Conservation (phyloP, 2,329 filamentous ascomycete genomes). For the Fusarium torreyae region DNA sequence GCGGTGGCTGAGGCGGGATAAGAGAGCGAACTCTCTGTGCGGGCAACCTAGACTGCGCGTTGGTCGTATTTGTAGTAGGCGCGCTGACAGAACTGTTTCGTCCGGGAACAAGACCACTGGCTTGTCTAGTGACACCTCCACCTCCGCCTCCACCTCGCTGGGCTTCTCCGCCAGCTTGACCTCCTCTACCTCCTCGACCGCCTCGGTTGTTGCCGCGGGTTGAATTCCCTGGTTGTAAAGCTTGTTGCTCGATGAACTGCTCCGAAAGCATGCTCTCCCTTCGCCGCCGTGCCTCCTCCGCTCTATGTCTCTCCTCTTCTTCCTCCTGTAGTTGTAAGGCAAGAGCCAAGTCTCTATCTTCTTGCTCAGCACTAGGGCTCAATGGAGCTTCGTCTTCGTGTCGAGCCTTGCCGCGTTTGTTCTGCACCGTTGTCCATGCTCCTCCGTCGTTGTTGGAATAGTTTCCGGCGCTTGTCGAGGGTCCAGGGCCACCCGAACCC, state of each 20-base stretch:
- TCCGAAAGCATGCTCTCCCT: slow-evolving; percentile 79
- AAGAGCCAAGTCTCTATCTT: slow-evolving; percentile 89
- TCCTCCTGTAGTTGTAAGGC: slow-evolving; percentile 95
- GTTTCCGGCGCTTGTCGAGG: slow-evolving; percentile 34
- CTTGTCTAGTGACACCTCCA: slow-evolving; percentile 39
- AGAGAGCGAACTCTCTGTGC: slow-evolving; percentile 62
- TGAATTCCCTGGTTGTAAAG: slow-evolving; percentile 54
- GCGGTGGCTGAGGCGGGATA: slow-evolving; percentile 56
- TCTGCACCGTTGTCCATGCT: slow-evolving; percentile 71
- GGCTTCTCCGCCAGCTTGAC: slow-evolving; percentile 8
- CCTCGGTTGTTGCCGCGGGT: slow-evolving; percentile 46
- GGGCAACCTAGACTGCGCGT: slow-evolving; percentile 36
- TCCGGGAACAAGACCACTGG: slow-evolving; percentile 41
- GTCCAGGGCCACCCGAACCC: slow-evolving; percentile 63
- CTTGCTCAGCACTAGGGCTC: slow-evolving; percentile 71
- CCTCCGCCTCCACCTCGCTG: slow-evolving; percentile 31
- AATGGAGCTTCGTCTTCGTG: slow-evolving; percentile 50
- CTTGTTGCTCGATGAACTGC: slow-evolving; percentile 78
- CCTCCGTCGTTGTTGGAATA: slow-evolving; percentile 48
- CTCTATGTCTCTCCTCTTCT: slow-evolving; percentile 84
- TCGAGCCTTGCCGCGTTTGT: slow-evolving; percentile 50
- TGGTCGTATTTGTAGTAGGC: slow-evolving; percentile 38
- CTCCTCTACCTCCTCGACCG: slow-evolving; percentile 26
- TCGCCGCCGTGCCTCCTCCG: slow-evolving; percentile 73
- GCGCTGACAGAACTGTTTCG: slow-evolving; percentile 46